Evolutionary conservation across 2,329 filamentous ascomycete genomes (phyloP), one percentile per base, ranked within the genome.

Genomic region (Ophiostoma tasmaniense): DNA sequence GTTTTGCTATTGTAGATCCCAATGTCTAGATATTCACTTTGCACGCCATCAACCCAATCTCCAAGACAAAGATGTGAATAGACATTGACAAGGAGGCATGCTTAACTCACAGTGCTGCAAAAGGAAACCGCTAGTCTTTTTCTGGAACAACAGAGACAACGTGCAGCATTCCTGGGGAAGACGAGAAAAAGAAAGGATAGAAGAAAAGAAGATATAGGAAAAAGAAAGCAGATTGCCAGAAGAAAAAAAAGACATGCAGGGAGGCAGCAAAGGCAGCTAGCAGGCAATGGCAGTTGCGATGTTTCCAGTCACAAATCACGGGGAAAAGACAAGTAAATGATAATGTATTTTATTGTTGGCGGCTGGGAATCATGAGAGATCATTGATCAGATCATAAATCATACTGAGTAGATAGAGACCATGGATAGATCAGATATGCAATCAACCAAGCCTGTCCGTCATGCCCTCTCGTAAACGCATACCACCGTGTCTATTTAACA

Each of bases 81-180:
- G 11, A 39, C 37, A 14, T 10, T 39, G 14, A 42, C 39, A 13
- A 42, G 2, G 39, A 17, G 14, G 39, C 39, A 42, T 20, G 14
- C 5, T 42, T 42, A 42, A 25, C 22, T 52, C 45, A 52, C 45
- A 22, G 25, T 17, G 55, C 55, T 25, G 50, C 50, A 55, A 61
- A 14, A 14, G 55, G 11, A 17, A 30, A 17, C 6, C 55, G 55
- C 55, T 61, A 61, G 55, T 61, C 55, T 55, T 55, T 22, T 59
- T 59, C 52, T 28, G 55, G 25, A 61, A 20, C 25, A 30, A 30
- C 14, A 28, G 25, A 33, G 55, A 61, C 55, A 72, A 75, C 52
- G 52, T 65, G 30, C 62, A 64, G 61, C 30, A 64, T 39, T 33
- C 30, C 30, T 35, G 61, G 30, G 61, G 61, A 64, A 35, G 33